Evolutionary conservation across 495 filamentous ascomycete species (phyloP).

Genomic region (Neurospora hispaniola): DNA sequence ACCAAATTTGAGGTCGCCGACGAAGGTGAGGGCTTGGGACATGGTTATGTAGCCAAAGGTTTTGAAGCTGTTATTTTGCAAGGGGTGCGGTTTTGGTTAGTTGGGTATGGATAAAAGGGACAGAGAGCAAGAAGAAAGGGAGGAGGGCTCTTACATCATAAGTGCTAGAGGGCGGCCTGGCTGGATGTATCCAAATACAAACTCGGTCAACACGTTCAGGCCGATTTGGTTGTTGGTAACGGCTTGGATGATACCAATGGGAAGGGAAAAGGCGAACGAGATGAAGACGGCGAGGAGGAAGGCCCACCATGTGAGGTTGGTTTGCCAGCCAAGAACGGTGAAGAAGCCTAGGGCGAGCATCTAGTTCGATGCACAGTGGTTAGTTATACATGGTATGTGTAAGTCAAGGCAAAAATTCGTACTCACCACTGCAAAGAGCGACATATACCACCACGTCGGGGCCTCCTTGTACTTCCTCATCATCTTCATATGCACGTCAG

Average conservation of each 20-base stretch:
- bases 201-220: slow-evolving; percentile 60
- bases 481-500: slow-evolving; percentile 51
- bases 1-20: slow-evolving; percentile 46
- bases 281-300: slow-evolving; percentile 54
- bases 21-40: slow-evolving; percentile 45
- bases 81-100: neutral
- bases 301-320: slow-evolving; percentile 56
- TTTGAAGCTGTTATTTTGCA: slow-evolving; percentile 42
- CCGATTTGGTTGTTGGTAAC: slow-evolving; percentile 60
- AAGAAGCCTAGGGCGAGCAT: slow-evolving; percentile 53
- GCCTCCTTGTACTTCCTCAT: slow-evolving; percentile 50
- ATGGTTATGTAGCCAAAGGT: slow-evolving; percentile 65
- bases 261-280: slow-evolving; percentile 43
- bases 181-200: slow-evolving; percentile 60
- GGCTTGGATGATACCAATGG: slow-evolving; percentile 51
- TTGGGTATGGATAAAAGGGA: too few species aligned
- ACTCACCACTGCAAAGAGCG: slow-evolving; percentile 36
- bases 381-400: slow-evolving; percentile 16
- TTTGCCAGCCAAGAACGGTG: slow-evolving; percentile 54
- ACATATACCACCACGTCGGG: slow-evolving; percentile 46
- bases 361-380: slow-evolving; percentile 11
- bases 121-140: neutral
- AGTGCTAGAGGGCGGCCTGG: slow-evolving; percentile 54
- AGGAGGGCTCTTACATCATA: slow-evolving; percentile 40
- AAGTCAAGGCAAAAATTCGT: neutral